Percentiles rank a stretch among this genome's conserved stretches.
Evolutionary conservation across 495 filamentous ascomycete genomes (phyloP).

Genomic region (Penicillium simplicissimum): DNA sequence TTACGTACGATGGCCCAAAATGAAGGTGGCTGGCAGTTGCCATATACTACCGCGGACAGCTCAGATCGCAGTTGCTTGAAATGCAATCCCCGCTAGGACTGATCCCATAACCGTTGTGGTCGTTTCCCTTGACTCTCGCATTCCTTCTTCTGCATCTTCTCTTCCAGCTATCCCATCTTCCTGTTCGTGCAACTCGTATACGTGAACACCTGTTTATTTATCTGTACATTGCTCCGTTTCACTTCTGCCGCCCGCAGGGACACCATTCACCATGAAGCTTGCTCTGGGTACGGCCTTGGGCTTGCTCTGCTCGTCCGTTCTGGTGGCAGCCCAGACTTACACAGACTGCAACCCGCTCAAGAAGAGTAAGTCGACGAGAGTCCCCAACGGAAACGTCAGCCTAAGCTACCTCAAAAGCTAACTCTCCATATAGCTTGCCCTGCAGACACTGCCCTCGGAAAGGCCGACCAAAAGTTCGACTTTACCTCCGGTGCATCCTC

Average conservation of each 20-base stretch:
- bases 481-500: constrained; percentile 70
- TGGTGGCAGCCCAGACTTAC: constrained; percentile 70
- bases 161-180: constrained; percentile 1
- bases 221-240: constrained; percentile 5
- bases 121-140: not conserved
- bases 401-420: constrained; percentile 15
- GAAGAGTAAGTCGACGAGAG: constrained; percentile 52
- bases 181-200: not conserved
- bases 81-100: not conserved
- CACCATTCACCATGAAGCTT: constrained; percentile 32
- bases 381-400: not conserved
- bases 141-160: constrained; percentile 4
- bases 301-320: constrained; percentile 29
- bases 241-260: not conserved
- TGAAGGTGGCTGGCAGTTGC: constrained; percentile 26
- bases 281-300: constrained; percentile 27
- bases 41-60: not conserved
- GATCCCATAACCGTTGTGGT: constrained; percentile 4
- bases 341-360: constrained; percentile 73
- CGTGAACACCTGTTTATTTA: not conserved
- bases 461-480: constrained; percentile 68
- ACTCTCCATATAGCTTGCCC: constrained; percentile 57
- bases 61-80: constrained; percentile 7
- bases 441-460: constrained; percentile 78
- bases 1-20: not conserved